Conservation (phyloP, 257 asterid species). For the Nicotiana benthamiana region DNA sequence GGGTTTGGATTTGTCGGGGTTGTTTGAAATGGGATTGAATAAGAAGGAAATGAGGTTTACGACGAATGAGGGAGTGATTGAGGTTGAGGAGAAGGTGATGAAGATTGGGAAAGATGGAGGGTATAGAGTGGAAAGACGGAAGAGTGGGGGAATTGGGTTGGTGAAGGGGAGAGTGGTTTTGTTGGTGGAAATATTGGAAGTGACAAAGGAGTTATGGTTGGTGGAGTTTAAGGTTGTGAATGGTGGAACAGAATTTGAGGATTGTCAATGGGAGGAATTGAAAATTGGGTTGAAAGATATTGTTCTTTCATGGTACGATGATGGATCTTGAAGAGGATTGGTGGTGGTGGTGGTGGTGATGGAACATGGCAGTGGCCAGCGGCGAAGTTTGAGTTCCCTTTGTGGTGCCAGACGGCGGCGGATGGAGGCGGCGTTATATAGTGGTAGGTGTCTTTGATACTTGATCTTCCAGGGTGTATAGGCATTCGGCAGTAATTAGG, state of each 20-base stretch:
- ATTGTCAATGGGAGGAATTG: constrained; percentile 60
- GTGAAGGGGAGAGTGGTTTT: constrained; percentile 48
- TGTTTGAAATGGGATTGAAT: constrained; percentile 41
- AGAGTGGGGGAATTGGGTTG: constrained; percentile 48
- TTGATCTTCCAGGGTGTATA: not conserved
- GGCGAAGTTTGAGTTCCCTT: not conserved
- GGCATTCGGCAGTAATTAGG: not conserved
- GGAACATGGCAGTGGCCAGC: not conserved
- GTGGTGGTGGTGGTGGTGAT: not conserved
- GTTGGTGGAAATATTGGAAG: constrained; percentile 42
- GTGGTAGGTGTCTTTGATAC: not conserved
- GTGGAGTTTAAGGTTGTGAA: constrained; percentile 62
- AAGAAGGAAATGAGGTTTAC: constrained; percentile 66
- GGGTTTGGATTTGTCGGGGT: constrained; percentile 59
- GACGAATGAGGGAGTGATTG: constrained; percentile 25
- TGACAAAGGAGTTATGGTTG: constrained; percentile 44
- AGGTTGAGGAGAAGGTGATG: constrained; percentile 51
- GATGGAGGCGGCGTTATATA: not conserved
- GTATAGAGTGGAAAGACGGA: constrained; percentile 40
- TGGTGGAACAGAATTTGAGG: constrained; percentile 46
- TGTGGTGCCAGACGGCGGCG: not conserved
- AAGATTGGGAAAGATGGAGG: constrained; percentile 48
- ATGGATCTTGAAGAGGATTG: constrained; percentile 17
- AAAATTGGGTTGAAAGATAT: constrained; percentile 42
- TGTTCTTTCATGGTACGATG: constrained; percentile 41